Evolutionary conservation across 176 grass and related monocot species (phyloP), one percentile per base, ranked within the genome.

Genomic region (Pontederia crassipes): DNA sequence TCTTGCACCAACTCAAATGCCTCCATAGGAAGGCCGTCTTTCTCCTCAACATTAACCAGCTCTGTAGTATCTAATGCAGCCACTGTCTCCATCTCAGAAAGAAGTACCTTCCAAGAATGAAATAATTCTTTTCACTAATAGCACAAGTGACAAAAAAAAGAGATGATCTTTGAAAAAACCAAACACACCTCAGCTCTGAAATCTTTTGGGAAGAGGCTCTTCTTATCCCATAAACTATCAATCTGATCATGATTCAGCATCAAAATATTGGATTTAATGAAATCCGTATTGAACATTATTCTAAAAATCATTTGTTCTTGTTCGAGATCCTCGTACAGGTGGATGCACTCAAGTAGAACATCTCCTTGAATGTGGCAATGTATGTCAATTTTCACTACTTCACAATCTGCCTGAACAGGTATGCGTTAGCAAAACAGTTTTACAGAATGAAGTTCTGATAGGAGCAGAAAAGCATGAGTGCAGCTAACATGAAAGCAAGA

Each of bases 311-410:
- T 97, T 28, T 79, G 81, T 66, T 97, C 87, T 29, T 66, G 58
- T 67, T 97, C 81, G 65, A 88, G 59, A 75, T 84, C 73, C 47
- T 88, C 81, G 65, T 91, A 78, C 27, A 86, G 49, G 74, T 79
- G 78, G 56, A 85, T 82, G 59, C 92, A 97, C 64, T 97, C 84
- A 64, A 97, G 71, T 28, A 97, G 81, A 65, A 91, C 79, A 78
- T 97, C 92, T 73, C 87, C 92, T 85, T 88, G 87, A 72, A 97
- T 86, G 68, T 80, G 87, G 59, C 92, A 91, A 51, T 76, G 68
- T 52, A 90, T 80, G 76, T 82, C 80, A 82, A 97, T 88, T 84
- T 88, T 91, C 18, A 82, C 70, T 60, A 82, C 9, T 68, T 96
- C 81, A 75, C 68, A 77, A 28, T 96, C 81, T 87, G 70, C 87